Evolutionary conservation across 305 asterid genomes (phyloP), one percentile per base, ranked within the genome.

Genomic region (Striga hermonthica): DNA sequence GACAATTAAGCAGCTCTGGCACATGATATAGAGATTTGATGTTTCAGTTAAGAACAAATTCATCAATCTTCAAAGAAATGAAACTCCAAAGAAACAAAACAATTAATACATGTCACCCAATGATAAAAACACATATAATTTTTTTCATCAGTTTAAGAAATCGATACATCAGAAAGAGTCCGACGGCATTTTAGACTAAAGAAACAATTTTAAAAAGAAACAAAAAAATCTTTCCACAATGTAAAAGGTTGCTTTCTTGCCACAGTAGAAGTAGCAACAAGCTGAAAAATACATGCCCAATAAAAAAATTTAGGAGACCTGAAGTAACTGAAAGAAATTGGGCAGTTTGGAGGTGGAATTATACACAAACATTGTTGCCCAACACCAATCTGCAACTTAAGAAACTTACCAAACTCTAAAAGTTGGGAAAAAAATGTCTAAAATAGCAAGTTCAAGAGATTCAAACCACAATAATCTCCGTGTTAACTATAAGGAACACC

Each of bases 1-100:
- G 60, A 58, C 53, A 47, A 67, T 48, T 64, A 71, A 71, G 58
- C 68, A 72, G 28, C 45, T 53, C 76, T 68, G 71, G 34, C 40
- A 68, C 31, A 12, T 7, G 3, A 57, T 7, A 40, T 60, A 63
- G 47, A 34, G 22, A 16, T 28, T 52, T 54, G 3, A 50, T 22
- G 43, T 59, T 54, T 53, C 71, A 69, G 11, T 1, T 38, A 55
- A 38, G 10, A 60, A 15, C 60, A 31, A 35, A 56, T 41, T 47
- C 65, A 58, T 66, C 40, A 38, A 65, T 38, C 55, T 56, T 47
- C 22, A 59, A 48, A 28, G 63, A 65, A 62, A 54, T 7, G 35
- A 62, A 62, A 50, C 11, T 55, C 52, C 66, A 11, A 28, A 54
- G 55, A 4, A 22, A 47, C 7, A 16, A 13, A 22, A 57, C 47